Base-by-base conservation (phyloP, 306 rosid species). In the Gynostemma pentaphyllum region DNA sequence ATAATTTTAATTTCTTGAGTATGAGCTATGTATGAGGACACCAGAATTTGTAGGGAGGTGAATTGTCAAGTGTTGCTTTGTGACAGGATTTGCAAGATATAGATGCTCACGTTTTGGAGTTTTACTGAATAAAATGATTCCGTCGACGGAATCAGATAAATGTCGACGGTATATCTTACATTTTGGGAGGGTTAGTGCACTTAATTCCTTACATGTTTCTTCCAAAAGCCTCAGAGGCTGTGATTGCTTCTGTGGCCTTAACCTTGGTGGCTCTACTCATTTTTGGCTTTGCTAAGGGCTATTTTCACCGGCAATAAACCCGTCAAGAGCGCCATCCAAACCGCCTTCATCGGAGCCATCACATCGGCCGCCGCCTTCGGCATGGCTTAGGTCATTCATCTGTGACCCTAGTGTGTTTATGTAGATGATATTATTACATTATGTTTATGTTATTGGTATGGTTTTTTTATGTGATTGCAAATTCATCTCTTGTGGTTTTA, bases 311-410 rank as follows among this genome's bases (percentile, higher is more conserved):
- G 87, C 19, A 79, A 76, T 34, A 83, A 75, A 63, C 92, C 97
- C 44, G 24, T 87, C 68, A 46, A 14, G 28, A 87, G 91, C 65
- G 97, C 97, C 55, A 9, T 87, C 9, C 92, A 91, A 65, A 91
- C 97, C 37, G 70, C 95, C 37, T 68, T 91, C 11, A 85, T 85
- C 9, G 97, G 97, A 12, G 95, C 95, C 69, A 23, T 87, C 11
- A 96, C 96, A 0, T 91, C 97, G 1, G 89, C 97, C 0, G 86
- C 96, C 9, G 97, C 97, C 52, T 89, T 59, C 62, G 87, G 82
- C 76, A 9, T 89, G 74, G 97, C 97, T 12, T 83, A 86, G 75
- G 84, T 74, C 48, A 47, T 89, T 65, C 83, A 80, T 66, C 71
- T 46, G 0, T 42, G 5, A 11, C 19, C 62, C 42, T 30, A 32